These are phyloP conservation scores for Diversispora epigaea DNA, from an alignment of 192 early-diverging fungal species.

Conservation along the genomic window DNA sequence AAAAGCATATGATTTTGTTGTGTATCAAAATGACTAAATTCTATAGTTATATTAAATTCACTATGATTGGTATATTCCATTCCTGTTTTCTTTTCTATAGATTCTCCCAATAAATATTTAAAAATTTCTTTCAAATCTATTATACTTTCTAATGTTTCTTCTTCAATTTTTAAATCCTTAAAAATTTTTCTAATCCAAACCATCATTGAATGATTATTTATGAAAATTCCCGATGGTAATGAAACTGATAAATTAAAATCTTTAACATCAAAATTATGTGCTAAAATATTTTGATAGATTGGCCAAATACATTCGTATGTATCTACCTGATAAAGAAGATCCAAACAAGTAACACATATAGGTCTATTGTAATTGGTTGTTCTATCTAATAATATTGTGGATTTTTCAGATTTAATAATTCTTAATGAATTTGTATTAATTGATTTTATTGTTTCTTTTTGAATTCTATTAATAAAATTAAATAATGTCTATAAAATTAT, in stretches of 20 bases:
- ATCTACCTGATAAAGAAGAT: slow-evolving; percentile 23
- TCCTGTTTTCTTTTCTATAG: slow-evolving; percentile 11
- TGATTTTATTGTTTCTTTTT: not conserved
- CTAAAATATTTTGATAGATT: slow-evolving; percentile 16
- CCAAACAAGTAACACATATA: slow-evolving; percentile 23
- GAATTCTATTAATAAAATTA: not conserved
- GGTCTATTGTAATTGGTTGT: slow-evolving; percentile 2
- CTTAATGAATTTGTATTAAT: not conserved
- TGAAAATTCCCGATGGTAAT: slow-evolving; percentile 35
- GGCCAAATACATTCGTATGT: slow-evolving; percentile 18
- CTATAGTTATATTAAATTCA: slow-evolving; percentile 47
- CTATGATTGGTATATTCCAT: slow-evolving; percentile 29
- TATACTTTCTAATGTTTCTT: not conserved
- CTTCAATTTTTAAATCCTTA: not conserved
- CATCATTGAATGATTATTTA: slow-evolving; percentile 36
- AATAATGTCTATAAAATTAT: not conserved
- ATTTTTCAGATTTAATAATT: not conserved
- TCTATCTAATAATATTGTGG: not conserved
- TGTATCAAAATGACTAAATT: slow-evolving; percentile 50
- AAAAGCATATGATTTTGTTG: slow-evolving; percentile 58
- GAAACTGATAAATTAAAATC: slow-evolving; percentile 34
- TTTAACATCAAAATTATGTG: slow-evolving; percentile 34
- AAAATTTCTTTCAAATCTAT: slow-evolving; percentile 14
- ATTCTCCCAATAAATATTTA: slow-evolving; percentile 10
- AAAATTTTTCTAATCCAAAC: slow-evolving; percentile 21